phyloP scores from a whole-genome alignment of 2,329 filamentous ascomycete genomes.

The Macrophomina phaseolina region DNA sequence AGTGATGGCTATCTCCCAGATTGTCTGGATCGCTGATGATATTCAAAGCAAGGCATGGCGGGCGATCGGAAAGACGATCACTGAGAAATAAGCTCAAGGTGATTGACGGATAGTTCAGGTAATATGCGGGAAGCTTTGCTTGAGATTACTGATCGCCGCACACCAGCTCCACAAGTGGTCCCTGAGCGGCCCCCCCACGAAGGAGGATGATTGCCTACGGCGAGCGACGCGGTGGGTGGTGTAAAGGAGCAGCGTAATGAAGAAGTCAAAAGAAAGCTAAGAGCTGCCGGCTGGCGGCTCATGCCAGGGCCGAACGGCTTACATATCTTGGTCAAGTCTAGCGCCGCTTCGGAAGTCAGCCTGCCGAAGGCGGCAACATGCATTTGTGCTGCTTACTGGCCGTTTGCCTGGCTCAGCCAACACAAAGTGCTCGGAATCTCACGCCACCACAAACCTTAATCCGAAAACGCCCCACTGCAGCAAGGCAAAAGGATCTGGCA shows the following conservation, averaged over 20 bases:
- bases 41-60: not conserved
- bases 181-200: not conserved
- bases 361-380: not conserved
- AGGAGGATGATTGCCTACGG: not conserved
- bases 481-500: not conserved
- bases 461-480: not conserved
- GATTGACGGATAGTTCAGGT: not conserved
- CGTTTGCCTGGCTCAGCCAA: not conserved
- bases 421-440: not conserved
- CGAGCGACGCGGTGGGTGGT: not conserved
- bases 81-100: not conserved
- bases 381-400: not conserved
- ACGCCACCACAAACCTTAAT: slow-evolving; percentile 6
- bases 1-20: too few relatives aligned
- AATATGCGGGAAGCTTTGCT: not conserved
- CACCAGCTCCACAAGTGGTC: not conserved
- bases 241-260: not conserved
- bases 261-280: not conserved
- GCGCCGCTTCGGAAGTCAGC: not conserved
- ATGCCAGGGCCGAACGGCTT: too few relatives aligned
- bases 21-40: not conserved
- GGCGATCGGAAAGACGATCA: not conserved
- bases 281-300: not conserved
- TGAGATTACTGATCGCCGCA: not conserved
- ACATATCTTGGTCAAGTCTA: not conserved